phyloP scores from a whole-genome alignment of 2,329 filamentous ascomycete species.

The Trichoderma oligosporum region DNA sequence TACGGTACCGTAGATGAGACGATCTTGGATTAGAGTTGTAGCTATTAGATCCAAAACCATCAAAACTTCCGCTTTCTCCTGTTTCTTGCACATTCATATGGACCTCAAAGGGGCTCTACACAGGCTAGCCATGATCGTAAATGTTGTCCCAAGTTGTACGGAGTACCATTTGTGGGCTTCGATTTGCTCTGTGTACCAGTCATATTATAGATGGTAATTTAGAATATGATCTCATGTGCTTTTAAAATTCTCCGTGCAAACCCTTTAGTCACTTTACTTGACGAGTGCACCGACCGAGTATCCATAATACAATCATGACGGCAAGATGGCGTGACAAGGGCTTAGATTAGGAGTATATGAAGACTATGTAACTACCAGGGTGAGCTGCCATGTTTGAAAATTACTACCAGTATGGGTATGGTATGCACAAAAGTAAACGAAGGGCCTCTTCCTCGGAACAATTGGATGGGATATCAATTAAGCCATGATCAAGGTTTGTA shows the following conservation, averaged over 20 bases:
- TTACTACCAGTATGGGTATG: background rate
- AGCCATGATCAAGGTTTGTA: background rate
- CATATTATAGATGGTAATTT: background rate
- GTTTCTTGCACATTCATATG: background rate
- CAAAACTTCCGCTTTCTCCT: background rate
- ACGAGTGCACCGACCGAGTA: slow-evolving; percentile 2
- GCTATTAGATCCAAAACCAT: too few relatives aligned
- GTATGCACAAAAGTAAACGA: background rate
- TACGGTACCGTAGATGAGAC: too few relatives aligned
- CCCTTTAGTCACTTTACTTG: background rate
- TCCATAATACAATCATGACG: background rate
- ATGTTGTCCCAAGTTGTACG: background rate
- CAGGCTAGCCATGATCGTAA: background rate
- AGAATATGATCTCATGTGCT: background rate
- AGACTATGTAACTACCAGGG: background rate
- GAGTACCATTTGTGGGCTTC: background rate
- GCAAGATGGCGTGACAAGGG: slow-evolving; percentile 12
- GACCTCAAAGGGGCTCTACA: background rate
- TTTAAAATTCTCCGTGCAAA: slow-evolving; percentile 8
- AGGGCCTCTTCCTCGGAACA: background rate
- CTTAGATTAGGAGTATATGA: slow-evolving; percentile 2
- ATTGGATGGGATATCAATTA: slow-evolving; percentile 6
- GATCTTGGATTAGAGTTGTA: too few relatives aligned
- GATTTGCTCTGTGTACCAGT: too few relatives aligned
- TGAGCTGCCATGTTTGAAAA: background rate